Base-by-base conservation (phyloP, 768 basidiomycete genomes). In the Flagelloscypha sp. region DNA sequence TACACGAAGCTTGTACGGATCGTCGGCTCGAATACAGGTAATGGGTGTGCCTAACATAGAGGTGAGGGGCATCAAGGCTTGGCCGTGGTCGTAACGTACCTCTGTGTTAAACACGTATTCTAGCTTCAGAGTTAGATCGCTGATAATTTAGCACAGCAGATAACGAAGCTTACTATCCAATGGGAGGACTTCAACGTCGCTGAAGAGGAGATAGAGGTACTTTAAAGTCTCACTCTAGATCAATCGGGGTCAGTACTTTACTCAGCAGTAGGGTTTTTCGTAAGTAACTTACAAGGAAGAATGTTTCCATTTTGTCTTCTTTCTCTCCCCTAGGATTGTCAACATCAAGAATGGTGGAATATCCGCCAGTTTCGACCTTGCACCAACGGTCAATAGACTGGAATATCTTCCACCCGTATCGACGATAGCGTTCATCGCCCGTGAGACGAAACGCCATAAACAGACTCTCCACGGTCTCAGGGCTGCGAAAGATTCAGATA, bases 241-340 rank as follows among this genome's bases (percentile, higher is more conserved):
- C 21, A 31, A 5, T 11, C n/a, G 10, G 16, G 13, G 33, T 21
- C 9, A 25, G 28, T 29, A 13, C 8, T 11, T 19, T 38, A 33
- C 20, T 20, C 15, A 19, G 22, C 27, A 37, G 29, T 7, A 30
- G 24, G 17, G 12, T 15, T 16, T 17, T 33, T 31, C 36, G 38
- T 15, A 24, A 45, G 22, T 7, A 16, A 57, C 78, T 27, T 39
- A 85, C 86, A 68, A 95, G 66, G 58, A 92, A 74, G 63, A 93
- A 95, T 9, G 92, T 92, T 61, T 97, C 92, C 92, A 95, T 94
- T 55, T 84, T 81, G 57, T 97, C 89, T 43, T 88, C 81, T 38
- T 72, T 63, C 49, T 64, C 61, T 2, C 65, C 74, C 0, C 82
- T 79, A 7, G 79, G 62, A 41, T 75, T 68, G 55, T 94, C 87